A percentile compares a stretch with the other conserved stretches of the same genome.
Evolutionary conservation across 352 stramenopile species (phyloP).

Genomic region (Pythium insidiosum): DNA sequence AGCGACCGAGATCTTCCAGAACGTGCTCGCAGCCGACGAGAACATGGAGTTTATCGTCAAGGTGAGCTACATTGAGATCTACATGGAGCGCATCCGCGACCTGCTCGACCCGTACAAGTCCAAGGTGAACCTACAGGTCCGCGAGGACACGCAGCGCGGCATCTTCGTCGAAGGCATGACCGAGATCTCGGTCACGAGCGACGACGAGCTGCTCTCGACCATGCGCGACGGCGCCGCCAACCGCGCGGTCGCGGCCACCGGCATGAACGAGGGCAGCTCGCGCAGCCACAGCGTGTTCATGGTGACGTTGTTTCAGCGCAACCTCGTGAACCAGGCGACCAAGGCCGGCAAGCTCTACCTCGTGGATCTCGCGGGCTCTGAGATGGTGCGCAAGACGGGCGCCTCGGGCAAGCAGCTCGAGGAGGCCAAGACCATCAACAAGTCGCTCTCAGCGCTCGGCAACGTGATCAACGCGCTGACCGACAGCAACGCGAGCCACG

Average conservation of each 20-base stretch:
- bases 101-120: slow-evolving; percentile 89
- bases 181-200: slow-evolving; percentile 89
- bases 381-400: slow-evolving; percentile 92
- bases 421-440: slow-evolving; percentile 96
- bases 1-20: slow-evolving; percentile 83
- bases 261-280: slow-evolving; percentile 92
- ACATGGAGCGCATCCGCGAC: slow-evolving; percentile 93
- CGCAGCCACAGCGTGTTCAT: slow-evolving; percentile 91
- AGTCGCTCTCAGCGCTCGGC: slow-evolving; percentile 89
- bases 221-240: slow-evolving; percentile 80
- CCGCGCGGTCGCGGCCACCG: slow-evolving; percentile 83
- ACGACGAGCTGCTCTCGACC: slow-evolving; percentile 80
- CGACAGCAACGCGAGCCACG: slow-evolving; percentile 63
- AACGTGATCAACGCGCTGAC: slow-evolving; percentile 94
- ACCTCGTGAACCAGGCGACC: slow-evolving; percentile 81
- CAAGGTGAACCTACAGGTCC: slow-evolving; percentile 87
- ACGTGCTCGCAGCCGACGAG: slow-evolving; percentile 80
- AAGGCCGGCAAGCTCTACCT: slow-evolving; percentile 90
- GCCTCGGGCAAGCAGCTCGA: slow-evolving; percentile 88
- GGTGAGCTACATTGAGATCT: slow-evolving; percentile 95
- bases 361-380: slow-evolving; percentile 91
- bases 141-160: slow-evolving; percentile 81
- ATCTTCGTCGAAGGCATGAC: slow-evolving; percentile 93
- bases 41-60: slow-evolving; percentile 92
- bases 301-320: slow-evolving; percentile 82